These are phyloP conservation scores for Termitomyces sp. DNA, from an alignment of 768 basidiomycete species.

Conservation along the genomic window DNA sequence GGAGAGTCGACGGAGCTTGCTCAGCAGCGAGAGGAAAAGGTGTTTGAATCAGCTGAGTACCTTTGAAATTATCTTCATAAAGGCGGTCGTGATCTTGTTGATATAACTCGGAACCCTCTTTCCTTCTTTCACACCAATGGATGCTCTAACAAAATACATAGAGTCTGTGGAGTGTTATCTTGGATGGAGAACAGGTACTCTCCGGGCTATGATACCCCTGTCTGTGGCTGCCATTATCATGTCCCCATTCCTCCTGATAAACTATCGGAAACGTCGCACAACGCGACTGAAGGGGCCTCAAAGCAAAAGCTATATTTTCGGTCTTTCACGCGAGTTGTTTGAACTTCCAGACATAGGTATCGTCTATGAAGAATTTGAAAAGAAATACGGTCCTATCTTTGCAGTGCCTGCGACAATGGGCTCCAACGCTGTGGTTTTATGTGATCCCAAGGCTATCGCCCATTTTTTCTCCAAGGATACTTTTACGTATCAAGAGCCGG, in stretches of 20 bases:
- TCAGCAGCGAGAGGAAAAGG: too few species aligned
- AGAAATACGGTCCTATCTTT: conserved; percentile 20
- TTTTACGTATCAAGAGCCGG: conserved; percentile 17
- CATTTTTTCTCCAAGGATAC: conserved; percentile 22
- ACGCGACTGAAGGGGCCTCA: conserved; percentile 6
- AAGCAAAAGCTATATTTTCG: conserved; percentile 7
- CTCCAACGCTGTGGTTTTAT: conserved; percentile 16
- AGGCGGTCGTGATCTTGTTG: too few species aligned
- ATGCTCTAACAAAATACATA: neutral
- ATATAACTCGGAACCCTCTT: too few species aligned
- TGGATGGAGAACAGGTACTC: neutral
- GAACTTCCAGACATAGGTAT: conserved; percentile 8
- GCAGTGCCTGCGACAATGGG: conserved; percentile 15
- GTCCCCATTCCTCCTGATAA: neutral
- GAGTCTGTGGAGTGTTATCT: neutral
- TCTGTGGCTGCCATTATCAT: conserved; percentile 1
- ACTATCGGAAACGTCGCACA: neutral
- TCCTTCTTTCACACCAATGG: neutral
- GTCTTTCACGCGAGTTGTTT: conserved; percentile 6
- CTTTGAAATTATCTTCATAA: too few species aligned
- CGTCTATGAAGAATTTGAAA: conserved; percentile 19
- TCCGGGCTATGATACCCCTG: neutral
- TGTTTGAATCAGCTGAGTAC: too few species aligned
- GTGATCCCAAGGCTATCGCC: conserved; percentile 20
- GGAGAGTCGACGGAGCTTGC: too few species aligned